These are phyloP conservation scores for Ustilago nuda DNA, from an alignment of 1,284 basidiomycete genomes.

Conservation along the genomic window DNA sequence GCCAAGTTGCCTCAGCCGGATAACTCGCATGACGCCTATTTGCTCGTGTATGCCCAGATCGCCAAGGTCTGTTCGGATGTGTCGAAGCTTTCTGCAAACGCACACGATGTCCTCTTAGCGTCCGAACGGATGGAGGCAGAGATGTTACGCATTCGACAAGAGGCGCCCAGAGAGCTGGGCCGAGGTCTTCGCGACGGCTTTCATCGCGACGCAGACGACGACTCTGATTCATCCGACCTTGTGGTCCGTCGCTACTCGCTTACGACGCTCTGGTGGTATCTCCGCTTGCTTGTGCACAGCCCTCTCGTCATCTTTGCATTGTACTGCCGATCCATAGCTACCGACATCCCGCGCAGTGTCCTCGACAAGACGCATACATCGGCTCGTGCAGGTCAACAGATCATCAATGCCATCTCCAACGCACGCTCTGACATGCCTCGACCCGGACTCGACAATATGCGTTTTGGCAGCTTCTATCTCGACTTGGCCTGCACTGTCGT, in stretches of 20 bases:
- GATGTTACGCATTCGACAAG: constrained; percentile 43
- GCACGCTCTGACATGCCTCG: constrained; percentile 39
- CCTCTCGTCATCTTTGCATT: constrained; percentile 50
- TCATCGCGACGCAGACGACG: constrained; percentile 40
- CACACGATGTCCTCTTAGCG: constrained; percentile 40
- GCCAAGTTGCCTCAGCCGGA: constrained; percentile 36
- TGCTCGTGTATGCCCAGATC: constrained; percentile 40
- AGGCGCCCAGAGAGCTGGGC: constrained; percentile 36
- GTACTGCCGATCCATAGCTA: constrained; percentile 44
- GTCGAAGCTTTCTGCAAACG: constrained; percentile 38
- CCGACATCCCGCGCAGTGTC: constrained; percentile 38
- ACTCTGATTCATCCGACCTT: constrained; percentile 41
- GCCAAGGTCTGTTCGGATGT: constrained; percentile 42
- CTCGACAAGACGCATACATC: constrained; percentile 42
- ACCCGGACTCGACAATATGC: constrained; percentile 46
- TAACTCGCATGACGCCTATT: constrained; percentile 44
- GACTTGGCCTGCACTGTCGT: constrained; percentile 48
- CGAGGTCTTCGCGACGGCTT: constrained; percentile 33
- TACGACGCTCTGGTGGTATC: constrained; percentile 48
- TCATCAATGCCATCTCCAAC: constrained; percentile 47
- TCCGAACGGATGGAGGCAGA: constrained; percentile 45
- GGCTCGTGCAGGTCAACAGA: constrained; percentile 35
- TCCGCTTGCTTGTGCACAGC: constrained; percentile 45
- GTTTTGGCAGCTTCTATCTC: constrained; percentile 50
- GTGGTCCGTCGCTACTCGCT: constrained; percentile 47